Percentiles rank a stretch among this genome's conserved stretches.
phyloP scores from a whole-genome alignment of 345 rosid species.

The Toxicodendron radicans region DNA sequence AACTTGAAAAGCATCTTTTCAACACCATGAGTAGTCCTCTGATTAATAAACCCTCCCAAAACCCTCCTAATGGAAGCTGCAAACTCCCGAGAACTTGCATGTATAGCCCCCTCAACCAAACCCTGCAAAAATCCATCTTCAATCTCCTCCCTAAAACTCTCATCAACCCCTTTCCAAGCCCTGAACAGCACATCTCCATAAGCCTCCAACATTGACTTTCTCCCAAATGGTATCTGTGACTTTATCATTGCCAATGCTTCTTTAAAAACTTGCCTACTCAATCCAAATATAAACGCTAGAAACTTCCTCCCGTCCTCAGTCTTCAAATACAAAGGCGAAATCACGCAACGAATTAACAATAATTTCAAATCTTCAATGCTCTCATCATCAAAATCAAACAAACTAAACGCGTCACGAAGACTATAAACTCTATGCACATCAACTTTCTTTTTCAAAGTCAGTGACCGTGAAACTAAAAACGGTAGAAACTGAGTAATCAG shows the following conservation, averaged over 20 bases:
- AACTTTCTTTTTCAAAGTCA: constrained; percentile 80
- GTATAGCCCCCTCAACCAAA: constrained; percentile 71
- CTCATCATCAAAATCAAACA: constrained; percentile 86
- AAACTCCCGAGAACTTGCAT: constrained; percentile 48
- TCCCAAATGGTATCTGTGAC: constrained; percentile 85
- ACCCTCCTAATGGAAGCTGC: constrained; percentile 78
- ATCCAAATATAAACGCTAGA: constrained; percentile 65
- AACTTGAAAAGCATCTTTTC: constrained; percentile 82
- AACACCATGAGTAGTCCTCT: constrained; percentile 71
- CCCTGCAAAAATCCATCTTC: constrained; percentile 74
- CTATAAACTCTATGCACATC: constrained; percentile 75
- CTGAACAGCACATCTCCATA: constrained; percentile 75
- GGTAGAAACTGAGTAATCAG: constrained; percentile 83
- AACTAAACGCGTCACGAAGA: constrained; percentile 68
- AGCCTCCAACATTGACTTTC: constrained; percentile 85
- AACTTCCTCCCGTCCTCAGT: constrained; percentile 85
- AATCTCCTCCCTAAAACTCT: constrained; percentile 59
- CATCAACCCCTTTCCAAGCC: constrained; percentile 75
- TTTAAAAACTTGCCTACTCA: constrained; percentile 73
- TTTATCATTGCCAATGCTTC: constrained; percentile 76
- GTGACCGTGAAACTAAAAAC: constrained; percentile 66
- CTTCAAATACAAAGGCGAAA: constrained; percentile 73
- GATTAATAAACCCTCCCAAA: constrained; percentile 72
- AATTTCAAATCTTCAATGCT: constrained; percentile 82
- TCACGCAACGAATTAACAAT: constrained; percentile 72